phyloP scores from a whole-genome alignment of 768 basidiomycete genomes.

The Dacryopinax spathularia region DNA sequence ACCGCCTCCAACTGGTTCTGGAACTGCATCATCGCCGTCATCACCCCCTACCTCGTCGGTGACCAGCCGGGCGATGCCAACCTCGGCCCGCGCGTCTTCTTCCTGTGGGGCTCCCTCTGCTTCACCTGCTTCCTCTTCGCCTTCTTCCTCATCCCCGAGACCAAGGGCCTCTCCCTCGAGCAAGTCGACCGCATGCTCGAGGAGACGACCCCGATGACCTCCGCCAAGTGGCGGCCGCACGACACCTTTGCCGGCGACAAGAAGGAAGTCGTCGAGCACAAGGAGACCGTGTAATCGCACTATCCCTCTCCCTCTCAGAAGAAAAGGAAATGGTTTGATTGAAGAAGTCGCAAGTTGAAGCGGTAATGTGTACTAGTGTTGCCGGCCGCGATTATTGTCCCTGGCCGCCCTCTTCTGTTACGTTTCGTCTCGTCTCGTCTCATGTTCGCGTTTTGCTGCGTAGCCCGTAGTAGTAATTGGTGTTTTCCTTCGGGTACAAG shows the following conservation, averaged over 20 bases:
- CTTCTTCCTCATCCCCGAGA: slow-evolving; percentile 25
- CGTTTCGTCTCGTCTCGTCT: background rate
- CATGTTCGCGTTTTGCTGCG: background rate
- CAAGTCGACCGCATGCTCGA: slow-evolving; percentile 11
- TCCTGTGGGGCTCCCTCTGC: slow-evolving; percentile 1
- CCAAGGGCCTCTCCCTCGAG: slow-evolving; percentile 22
- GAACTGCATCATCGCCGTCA: slow-evolving; percentile 35
- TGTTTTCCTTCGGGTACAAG: background rate
- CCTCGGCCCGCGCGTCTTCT: background rate
- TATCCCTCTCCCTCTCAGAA: background rate
- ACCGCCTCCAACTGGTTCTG: slow-evolving; percentile 81
- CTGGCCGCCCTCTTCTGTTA: background rate
- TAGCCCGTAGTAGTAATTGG: background rate
- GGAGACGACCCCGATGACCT: background rate
- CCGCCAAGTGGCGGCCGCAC: background rate
- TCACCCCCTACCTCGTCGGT: slow-evolving; percentile 4
- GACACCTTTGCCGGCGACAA: background rate
- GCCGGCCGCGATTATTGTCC: background rate
- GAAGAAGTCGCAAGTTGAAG: background rate
- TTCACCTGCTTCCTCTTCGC: slow-evolving; percentile 18
- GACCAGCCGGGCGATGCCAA: background rate
- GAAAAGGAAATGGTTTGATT: background rate
- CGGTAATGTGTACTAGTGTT: background rate
- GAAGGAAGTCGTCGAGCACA: background rate
- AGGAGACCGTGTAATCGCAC: slow-evolving; percentile 2